These are phyloP conservation scores for Trichophyton verrucosum DNA, from an alignment of 2,329 filamentous ascomycete species.

Conservation along the genomic window DNA sequence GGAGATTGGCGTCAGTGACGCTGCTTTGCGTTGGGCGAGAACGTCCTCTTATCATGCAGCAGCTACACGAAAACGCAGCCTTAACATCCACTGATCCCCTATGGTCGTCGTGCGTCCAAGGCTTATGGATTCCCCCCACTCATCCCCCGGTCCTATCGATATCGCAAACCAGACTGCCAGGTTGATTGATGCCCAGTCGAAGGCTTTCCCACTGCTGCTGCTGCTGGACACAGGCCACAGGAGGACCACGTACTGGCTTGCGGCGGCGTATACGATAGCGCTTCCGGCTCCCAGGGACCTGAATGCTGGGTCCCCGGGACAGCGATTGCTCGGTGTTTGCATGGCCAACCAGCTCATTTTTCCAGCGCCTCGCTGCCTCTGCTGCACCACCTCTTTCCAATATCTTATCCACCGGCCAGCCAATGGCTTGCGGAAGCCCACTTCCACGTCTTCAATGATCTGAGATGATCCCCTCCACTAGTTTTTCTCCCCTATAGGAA, in stretches of 20 bases:
- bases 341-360: neutral
- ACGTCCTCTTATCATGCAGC: neutral
- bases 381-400: neutral
- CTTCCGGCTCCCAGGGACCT: constrained; percentile 1
- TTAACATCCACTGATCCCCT: neutral
- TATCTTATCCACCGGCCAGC: neutral
- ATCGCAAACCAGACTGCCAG: constrained; percentile 1
- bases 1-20: neutral
- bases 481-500: neutral
- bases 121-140: neutral
- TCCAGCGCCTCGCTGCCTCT: neutral
- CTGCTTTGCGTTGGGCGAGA: constrained; percentile 1
- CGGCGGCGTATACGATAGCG: neutral
- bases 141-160: neutral
- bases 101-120: neutral
- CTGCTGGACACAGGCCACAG: neutral
- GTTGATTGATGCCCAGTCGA: constrained; percentile 3
- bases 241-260: neutral
- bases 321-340: neutral
- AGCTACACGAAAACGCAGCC: neutral
- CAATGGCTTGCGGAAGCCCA: neutral
- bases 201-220: neutral
- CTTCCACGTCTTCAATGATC: neutral
- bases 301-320: constrained; percentile 1
- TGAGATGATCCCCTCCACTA: neutral